Conservation (phyloP, 495 filamentous ascomycete genomes). For the Podospora sp. region DNA sequence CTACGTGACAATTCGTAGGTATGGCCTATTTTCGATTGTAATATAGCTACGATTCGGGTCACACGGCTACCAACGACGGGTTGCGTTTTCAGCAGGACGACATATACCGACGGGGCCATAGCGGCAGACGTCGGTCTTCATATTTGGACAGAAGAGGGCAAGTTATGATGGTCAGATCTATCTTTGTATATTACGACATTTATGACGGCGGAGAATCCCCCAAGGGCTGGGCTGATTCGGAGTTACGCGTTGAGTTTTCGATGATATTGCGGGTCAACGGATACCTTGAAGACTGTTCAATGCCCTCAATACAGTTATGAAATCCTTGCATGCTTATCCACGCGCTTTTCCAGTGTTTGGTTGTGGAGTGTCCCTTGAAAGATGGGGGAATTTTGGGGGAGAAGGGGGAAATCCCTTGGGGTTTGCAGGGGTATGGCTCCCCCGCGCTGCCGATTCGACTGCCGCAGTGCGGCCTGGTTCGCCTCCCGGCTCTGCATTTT, state of each 20-base stretch:
- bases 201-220: neutral
- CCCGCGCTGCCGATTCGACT: constrained; percentile 33
- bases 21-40: constrained; percentile 1
- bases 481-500: constrained; percentile 29
- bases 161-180: neutral
- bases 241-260: neutral
- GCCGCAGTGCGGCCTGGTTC: constrained; percentile 33
- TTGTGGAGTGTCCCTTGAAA: neutral
- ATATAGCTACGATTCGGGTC: constrained; percentile 3
- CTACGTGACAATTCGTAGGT: neutral
- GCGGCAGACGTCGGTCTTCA: neutral
- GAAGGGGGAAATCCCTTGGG: constrained; percentile 10
- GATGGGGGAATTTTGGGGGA: neutral
- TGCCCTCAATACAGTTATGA: neutral
- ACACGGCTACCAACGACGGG: neutral
- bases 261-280: neutral
- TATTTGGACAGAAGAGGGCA: neutral
- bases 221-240: neutral
- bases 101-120: constrained; percentile 9
- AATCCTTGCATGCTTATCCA: neutral
- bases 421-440: constrained; percentile 16
- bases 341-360: neutral
- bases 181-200: constrained; percentile 19
- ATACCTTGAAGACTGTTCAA: neutral
- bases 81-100: neutral